phyloP scores from a whole-genome alignment of 1,139 yeast genomes.

The Saccharomycopsis crataegensis region DNA sequence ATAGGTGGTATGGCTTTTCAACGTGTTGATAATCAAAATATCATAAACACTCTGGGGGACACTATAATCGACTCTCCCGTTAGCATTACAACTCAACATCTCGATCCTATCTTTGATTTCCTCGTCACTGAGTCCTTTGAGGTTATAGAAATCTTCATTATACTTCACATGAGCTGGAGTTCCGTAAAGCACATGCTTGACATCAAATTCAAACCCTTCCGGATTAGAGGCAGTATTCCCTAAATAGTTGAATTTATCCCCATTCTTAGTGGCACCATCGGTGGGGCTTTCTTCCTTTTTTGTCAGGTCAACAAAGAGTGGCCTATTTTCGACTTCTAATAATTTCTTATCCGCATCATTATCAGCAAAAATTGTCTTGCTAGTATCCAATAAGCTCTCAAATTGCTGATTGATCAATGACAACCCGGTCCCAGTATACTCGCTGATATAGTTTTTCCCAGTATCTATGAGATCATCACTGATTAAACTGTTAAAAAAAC shows the following conservation, averaged over 20 bases:
- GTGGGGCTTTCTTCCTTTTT: too few species aligned
- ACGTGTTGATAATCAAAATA: conserved; percentile 67
- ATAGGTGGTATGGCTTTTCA: conserved; percentile 83
- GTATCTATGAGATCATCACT: too few species aligned
- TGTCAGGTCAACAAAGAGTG: too few species aligned
- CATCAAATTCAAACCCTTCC: not conserved
- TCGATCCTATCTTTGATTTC: conserved; percentile 5
- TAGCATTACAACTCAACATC: conserved; percentile 38
- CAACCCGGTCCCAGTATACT: conserved; percentile 7
- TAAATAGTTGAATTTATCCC: not conserved
- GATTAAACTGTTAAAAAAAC: conserved; percentile 18
- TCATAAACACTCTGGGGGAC: conserved; percentile 78
- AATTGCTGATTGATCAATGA: conserved; percentile 8
- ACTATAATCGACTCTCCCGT: conserved; percentile 77
- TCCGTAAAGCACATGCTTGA: not conserved
- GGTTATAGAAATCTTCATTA: conserved; percentile 1
- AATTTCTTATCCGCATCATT: too few species aligned
- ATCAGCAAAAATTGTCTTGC: too few species aligned
- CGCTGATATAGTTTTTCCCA: conserved; percentile 2
- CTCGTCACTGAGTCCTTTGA: not conserved
- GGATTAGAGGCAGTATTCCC: not conserved
- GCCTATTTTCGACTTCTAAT: too few species aligned
- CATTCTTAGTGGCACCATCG: not conserved
- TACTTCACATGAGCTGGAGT: not conserved
- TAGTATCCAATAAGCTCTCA: not conserved